Percentiles rank a stretch among this genome's conserved stretches.
phyloP scores from a whole-genome alignment of 139 green algal genomes.

The Gonium pectorale region DNA sequence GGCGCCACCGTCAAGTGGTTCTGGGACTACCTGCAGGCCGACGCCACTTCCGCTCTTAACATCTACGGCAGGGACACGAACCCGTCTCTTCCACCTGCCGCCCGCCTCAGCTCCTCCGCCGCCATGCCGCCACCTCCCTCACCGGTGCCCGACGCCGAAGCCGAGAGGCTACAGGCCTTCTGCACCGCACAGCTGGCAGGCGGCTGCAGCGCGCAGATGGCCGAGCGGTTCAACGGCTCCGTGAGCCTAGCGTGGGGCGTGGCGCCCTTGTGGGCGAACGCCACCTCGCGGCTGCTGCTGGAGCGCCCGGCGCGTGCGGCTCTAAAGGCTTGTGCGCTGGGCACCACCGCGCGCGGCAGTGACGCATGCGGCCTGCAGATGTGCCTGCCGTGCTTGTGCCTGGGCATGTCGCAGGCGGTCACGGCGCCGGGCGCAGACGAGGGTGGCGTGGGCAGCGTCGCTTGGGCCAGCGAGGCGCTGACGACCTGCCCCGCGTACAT shows the following conservation, averaged over 20 bases:
- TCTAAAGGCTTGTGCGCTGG: slow-evolving; percentile 2
- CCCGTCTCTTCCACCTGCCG: no score
- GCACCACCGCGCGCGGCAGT: background rate
- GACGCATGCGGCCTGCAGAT: slow-evolving; percentile 1
- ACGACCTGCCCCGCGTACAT: slow-evolving; percentile 39
- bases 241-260: slow-evolving; percentile 11
- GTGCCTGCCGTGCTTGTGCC: slow-evolving; percentile 58
- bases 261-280: slow-evolving; percentile 38
- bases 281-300: slow-evolving; percentile 40
- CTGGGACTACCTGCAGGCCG: background rate
- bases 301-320: slow-evolving; percentile 27
- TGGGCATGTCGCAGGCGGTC: slow-evolving; percentile 17
- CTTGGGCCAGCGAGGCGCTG: background rate
- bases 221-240: background rate
- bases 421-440: background rate
- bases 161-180: background rate
- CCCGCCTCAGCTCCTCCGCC: no score
- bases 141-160: no score
- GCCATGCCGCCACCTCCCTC: no score
- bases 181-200: slow-evolving; percentile 13
- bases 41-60: no score
- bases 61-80: no score
- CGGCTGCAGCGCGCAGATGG: slow-evolving; percentile 9
- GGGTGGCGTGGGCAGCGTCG: background rate
- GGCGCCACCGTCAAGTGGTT: slow-evolving; percentile 35